Conservation (phyloP, 208 protist genomes). For the Trypanosoma rangeli region DNA sequence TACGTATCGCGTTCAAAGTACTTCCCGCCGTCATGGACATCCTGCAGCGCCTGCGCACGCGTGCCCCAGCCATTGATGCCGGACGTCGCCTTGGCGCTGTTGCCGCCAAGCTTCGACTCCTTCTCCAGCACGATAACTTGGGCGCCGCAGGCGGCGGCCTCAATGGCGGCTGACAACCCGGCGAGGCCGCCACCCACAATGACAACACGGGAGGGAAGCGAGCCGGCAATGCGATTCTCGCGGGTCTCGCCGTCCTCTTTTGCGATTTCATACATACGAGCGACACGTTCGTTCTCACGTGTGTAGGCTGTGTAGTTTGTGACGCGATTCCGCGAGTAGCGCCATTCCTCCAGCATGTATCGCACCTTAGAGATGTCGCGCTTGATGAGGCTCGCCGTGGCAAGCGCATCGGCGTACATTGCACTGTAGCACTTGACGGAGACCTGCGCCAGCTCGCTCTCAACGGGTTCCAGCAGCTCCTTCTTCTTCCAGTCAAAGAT, state of each 20-base stretch:
- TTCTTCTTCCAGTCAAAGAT: constrained; percentile 46
- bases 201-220: constrained; percentile 63
- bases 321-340: constrained; percentile 46
- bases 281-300: constrained; percentile 56
- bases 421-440: constrained; percentile 75
- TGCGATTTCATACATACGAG: constrained; percentile 70
- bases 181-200: constrained; percentile 88
- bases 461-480: constrained; percentile 27
- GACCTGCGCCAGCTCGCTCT: constrained; percentile 56
- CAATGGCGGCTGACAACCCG: constrained; percentile 81
- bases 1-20: constrained; percentile 87
- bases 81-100: constrained; percentile 96
- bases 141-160: constrained; percentile 78
- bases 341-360: constrained; percentile 59
- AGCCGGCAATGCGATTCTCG: constrained; percentile 54
- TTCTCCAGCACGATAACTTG: constrained; percentile 93
- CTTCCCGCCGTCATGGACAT: constrained; percentile 63
- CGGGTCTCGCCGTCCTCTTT: constrained; percentile 54
- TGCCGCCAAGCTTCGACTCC: constrained; percentile 88
- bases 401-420: constrained; percentile 85
- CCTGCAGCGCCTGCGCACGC: constrained; percentile 71
- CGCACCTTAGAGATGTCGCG: constrained; percentile 55
- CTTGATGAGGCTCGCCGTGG: constrained; percentile 68
- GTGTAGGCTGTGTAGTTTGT: constrained; percentile 52
- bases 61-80: constrained; percentile 95